Evolutionary conservation across 176 grass and related monocot species (phyloP), one percentile per base, ranked within the genome.

Genomic region (Aegilops tauschii): DNA sequence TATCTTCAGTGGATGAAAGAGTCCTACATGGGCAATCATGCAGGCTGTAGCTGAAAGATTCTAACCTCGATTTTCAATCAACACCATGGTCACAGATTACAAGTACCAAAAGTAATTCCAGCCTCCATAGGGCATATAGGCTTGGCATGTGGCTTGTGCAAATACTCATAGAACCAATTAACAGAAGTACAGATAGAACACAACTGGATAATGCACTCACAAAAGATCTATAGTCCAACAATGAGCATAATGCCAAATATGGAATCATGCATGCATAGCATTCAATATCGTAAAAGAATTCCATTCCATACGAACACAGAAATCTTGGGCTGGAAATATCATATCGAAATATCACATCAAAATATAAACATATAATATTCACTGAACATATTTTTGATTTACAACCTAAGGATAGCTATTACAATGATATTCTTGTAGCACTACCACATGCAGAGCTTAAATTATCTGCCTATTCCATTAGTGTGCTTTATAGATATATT

Each of bases 401-500:
- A 14, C 65, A 32, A 32, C 31, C 31, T 32, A 62, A 63, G 44
- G 29, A 12, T 79, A 32, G 28, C 12, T 83, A 45, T 58, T 20
- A 54, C 47, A 47, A 85, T 47, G 14, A 49, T 71, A 80, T n/a
- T 47, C 36, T 20, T 87, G 65, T 42, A 59, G 65, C 65, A 78
- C 36, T 61, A 45, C 37, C 28, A 50, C 18, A 65, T 8, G 39
- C 61, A 70, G 34, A 78, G 70, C 61, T 63, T 36, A 74, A 87
- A 67, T 9, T 58, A 66, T 21, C 10, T 36, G 6, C 18, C 12
- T 28, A 86, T 73, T 83, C 21, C 12, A 12, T 83, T 79, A 61
- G 29, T 25, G 17, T 62, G 65, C 42, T 56, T 8, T 73, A 61
- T 73, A 70, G 25, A 45, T 34, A 45, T 27, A 30, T 30, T 30